Percentiles rank a stretch among this genome's conserved stretches.
Evolutionary conservation across 768 basidiomycete genomes (phyloP).

Genomic region (Glaciozyma antarctica): DNA sequence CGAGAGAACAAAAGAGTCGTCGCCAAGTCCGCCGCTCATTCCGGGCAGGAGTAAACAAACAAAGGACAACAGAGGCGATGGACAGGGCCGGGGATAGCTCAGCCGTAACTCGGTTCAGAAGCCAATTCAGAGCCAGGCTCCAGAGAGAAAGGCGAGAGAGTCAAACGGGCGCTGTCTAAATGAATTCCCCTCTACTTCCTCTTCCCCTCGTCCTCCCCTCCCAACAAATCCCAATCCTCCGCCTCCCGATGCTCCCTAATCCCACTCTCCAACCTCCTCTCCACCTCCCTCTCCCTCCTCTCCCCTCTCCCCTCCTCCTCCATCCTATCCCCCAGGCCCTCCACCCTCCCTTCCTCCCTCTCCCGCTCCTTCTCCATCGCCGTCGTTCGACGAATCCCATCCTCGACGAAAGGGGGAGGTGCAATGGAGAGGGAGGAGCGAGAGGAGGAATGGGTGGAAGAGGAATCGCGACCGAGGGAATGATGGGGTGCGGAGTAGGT

Average conservation of each 20-base stretch:
- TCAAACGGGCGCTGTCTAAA: no score
- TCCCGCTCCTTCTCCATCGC: conserved; percentile 13
- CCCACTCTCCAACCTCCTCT: neutral
- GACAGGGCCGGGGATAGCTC: no score
- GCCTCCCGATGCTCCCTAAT: neutral
- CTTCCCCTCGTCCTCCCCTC: conserved; percentile 1
- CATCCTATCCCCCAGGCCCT: neutral
- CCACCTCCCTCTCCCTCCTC: conserved; percentile 6
- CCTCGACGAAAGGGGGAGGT: neutral
- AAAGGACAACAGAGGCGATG: no score
- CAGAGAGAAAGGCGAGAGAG: no score
- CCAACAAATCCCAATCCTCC: conserved; percentile 1
- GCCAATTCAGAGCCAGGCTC: no score
- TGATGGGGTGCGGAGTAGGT: conserved; percentile 6
- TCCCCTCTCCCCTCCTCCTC: neutral
- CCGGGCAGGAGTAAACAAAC: no score
- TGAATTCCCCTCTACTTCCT: neutral
- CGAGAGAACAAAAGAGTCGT: no score
- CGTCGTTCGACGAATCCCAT: conserved; percentile 3
- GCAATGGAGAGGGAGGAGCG: conserved; percentile 4
- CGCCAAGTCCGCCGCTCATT: no score
- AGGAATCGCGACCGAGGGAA: conserved; percentile 8
- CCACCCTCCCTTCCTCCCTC: conserved; percentile 16
- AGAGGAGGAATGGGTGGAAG: neutral
- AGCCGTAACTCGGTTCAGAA: no score